These are phyloP conservation scores for Lithohypha guttulata DNA, from an alignment of 2,329 filamentous ascomycete species.

Conservation along the genomic window DNA sequence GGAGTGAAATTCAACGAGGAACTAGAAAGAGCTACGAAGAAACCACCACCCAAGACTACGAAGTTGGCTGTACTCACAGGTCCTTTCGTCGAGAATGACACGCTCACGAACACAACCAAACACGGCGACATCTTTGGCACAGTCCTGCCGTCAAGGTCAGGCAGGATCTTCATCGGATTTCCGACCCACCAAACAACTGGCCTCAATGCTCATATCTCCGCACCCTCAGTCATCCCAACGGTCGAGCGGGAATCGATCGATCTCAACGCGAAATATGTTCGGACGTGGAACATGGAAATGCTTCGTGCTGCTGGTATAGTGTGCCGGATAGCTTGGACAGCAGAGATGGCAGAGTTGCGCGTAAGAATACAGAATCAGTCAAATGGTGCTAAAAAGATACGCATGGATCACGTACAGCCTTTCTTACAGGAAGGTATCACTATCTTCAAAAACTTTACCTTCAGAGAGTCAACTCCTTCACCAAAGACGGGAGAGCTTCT, in stretches of 20 bases:
- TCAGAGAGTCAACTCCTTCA: conserved; percentile 81
- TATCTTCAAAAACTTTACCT: conserved; percentile 76
- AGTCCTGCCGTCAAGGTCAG: conserved; percentile 78
- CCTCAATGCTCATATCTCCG: conserved; percentile 84
- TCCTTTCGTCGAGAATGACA: conserved; percentile 57
- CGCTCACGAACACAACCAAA: conserved; percentile 21
- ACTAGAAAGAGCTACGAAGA: conserved; percentile 91
- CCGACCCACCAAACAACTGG: conserved; percentile 96
- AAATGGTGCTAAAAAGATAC: conserved; percentile 42
- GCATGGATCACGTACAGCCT: conserved; percentile 52
- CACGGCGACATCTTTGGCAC: conserved; percentile 69
- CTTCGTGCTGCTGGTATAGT: conserved; percentile 83
- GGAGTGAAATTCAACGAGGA: conserved; percentile 64
- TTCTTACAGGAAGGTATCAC: conserved; percentile 72
- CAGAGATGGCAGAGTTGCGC: conserved; percentile 72
- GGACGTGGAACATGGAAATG: conserved; percentile 92
- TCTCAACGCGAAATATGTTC: conserved; percentile 86
- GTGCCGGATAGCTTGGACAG: conserved; percentile 73
- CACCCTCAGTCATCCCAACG: conserved; percentile 90
- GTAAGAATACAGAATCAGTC: conserved; percentile 42
- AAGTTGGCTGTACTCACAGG: conserved; percentile 81
- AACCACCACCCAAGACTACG: conserved; percentile 81
- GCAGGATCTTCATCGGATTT: conserved; percentile 93
- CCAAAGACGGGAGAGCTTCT: conserved; percentile 73
- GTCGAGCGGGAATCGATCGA: conserved; percentile 96